Evolutionary conservation across 345 rosid species (phyloP), one percentile per base, ranked within the genome.

Genomic region (Luvunga scandens): DNA sequence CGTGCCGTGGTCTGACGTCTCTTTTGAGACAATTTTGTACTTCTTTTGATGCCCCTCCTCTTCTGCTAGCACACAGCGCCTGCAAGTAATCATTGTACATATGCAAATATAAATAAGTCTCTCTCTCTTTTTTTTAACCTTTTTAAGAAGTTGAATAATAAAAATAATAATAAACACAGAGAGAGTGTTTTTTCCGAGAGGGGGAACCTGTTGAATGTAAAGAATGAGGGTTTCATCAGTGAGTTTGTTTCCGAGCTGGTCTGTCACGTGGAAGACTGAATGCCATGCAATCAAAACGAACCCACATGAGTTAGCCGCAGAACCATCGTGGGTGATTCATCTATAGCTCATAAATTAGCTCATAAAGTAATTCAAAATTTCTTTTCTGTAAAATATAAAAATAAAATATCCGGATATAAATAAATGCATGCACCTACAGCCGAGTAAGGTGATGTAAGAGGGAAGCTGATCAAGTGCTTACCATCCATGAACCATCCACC

Each of bases 401-500:
- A 45, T 45, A 45, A 45, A 45, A 12, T 2, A 3, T 45, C 50
- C 5, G 5, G 50, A 3, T 45, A 48, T 36, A 16, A 13, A 3
- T 16, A 24, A 28, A 28, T 18, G 13, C 27, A 50, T 24, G 9
- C 48, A 14, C 19, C 2, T 7, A n/a, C 27, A 62, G 71, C 12
- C 60, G 73, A 76, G 19, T 76, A 2, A 78, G 66, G 42, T 66
- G 80, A 65, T 9, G 71, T 13, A 61, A 42, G 18, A 42, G 34
- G 4, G 30, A 48, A 33, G 87, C 91, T 80, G 69, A 95, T 45
- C 18, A 4, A 45, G 50, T 12, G 16, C 57, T 53, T 53, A 53
- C 99, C 96, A 73, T 96, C 99, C 99, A 96, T 96, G 82, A 94
- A 85, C 98, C 99, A 94, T 69, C 88, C 95, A 38, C 99, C 99